Conservation (phyloP, 306 rosid species). For the Citrullus amarus region DNA sequence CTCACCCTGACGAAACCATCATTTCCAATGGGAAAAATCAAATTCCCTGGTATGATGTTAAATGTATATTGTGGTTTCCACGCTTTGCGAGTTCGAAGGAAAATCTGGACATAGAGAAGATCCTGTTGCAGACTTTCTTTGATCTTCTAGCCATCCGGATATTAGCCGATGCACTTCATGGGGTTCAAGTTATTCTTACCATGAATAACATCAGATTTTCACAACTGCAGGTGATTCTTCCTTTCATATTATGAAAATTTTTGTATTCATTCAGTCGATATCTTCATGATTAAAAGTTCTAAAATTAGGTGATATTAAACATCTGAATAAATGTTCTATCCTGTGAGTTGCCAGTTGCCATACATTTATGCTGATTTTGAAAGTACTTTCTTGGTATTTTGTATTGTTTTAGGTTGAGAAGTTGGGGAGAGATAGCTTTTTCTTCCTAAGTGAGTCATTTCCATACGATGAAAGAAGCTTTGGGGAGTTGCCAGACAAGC, state of each 20-base stretch:
- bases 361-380: background rate
- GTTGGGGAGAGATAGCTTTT: constrained; percentile 59
- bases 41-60: constrained; percentile 58
- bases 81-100: constrained; percentile 34
- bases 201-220: constrained; percentile 75
- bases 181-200: constrained; percentile 51
- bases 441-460: constrained; percentile 52
- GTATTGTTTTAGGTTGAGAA: constrained; percentile 59
- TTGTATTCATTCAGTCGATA: background rate
- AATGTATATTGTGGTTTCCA: constrained; percentile 69
- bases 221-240: constrained; percentile 50
- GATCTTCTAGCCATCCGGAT: constrained; percentile 54
- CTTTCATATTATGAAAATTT: background rate
- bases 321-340: background rate
- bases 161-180: constrained; percentile 37
- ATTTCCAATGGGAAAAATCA: constrained; percentile 38
- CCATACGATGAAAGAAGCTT: constrained; percentile 54
- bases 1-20: constrained; percentile 54
- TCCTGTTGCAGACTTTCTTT: constrained; percentile 42
- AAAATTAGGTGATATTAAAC: background rate
- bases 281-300: background rate
- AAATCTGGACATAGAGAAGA: constrained; percentile 28
- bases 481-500: constrained; percentile 39
- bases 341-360: background rate
- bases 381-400: constrained; percentile 7